phyloP scores from a whole-genome alignment of 2,329 filamentous ascomycete genomes.

The Paraphaeosphaeria sporulosa region DNA sequence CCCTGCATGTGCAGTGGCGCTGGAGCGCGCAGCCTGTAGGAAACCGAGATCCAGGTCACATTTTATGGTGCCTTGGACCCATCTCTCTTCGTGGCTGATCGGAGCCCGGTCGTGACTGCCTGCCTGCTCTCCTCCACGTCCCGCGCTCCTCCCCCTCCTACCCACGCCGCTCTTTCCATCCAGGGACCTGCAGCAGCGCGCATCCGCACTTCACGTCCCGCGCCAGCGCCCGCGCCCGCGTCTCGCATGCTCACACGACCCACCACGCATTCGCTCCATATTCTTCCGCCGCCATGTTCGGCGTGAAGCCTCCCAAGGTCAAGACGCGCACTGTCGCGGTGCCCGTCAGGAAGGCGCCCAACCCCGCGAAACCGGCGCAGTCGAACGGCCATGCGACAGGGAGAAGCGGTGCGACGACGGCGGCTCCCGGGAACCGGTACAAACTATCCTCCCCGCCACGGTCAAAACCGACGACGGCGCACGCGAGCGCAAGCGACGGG shows the following conservation, averaged over 20 bases:
- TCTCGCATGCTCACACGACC: constrained; percentile 10
- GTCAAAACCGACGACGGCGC: constrained; percentile 18
- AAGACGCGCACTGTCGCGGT: constrained; percentile 40
- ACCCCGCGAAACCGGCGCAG: constrained; percentile 20
- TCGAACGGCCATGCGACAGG: constrained; percentile 16
- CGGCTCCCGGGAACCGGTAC: constrained; percentile 38
- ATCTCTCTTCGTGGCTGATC: constrained; percentile 6
- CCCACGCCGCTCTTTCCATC: constrained; percentile 26
- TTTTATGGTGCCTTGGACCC: neutral
- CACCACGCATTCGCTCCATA: constrained; percentile 7
- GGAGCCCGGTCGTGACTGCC: constrained; percentile 5
- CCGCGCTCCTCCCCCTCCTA: constrained; percentile 9
- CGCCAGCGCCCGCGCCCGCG: neutral
- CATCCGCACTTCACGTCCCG: constrained; percentile 8
- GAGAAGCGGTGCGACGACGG: constrained; percentile 20
- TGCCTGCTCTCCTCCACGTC: constrained; percentile 9
- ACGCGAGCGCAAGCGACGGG: constrained; percentile 26
- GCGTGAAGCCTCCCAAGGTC: constrained; percentile 42
- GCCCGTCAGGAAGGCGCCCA: constrained; percentile 34
- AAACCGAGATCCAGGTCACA: constrained; percentile 9
- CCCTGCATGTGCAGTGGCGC: constrained; percentile 12
- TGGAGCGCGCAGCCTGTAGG: constrained; percentile 9
- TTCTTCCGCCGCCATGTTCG: constrained; percentile 36
- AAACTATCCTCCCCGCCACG: constrained; percentile 29
- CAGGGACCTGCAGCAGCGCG: constrained; percentile 16